Evolutionary conservation across 306 rosid genomes (phyloP), one percentile per base, ranked within the genome.

Genomic region (Acacia acuminata): DNA sequence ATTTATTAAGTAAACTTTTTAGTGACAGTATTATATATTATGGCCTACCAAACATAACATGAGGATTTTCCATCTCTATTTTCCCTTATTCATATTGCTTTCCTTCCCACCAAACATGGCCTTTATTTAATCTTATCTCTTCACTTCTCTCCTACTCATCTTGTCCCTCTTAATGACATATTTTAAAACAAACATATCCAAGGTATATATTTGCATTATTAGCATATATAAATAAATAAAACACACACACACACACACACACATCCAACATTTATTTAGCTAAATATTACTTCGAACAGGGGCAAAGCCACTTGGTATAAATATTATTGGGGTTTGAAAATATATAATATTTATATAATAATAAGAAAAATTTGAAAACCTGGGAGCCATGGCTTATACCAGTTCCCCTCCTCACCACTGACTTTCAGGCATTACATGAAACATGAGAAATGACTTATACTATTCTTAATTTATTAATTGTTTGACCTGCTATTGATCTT

Each of bases 91-190:
- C 65, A 58, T n/a, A 10, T 22, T 22, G 27, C 5, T 58, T 58
- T 58, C 30, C 65, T 3, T 58, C 65, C 65, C 65, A 58, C 65
- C 32, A 58, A 58, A 58, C 65, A 22, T 22, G 65, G 65, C 32
- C 32, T 25, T n/a, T 10, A 20, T 70, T 70, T 27, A 70, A 42
- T 70, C 75, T 70, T 43, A 70, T 40, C 75, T 70, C 75, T 40
- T 44, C 22, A 16, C 44, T 34, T 66, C 19, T 56, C 36, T 32
- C 38, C 45, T 15, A 64, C 43, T 32, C 43, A 7, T 65, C 71
- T 16, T 65, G n/a, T 32, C 71, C 74, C 53, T 43, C 20, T 22
- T 70, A 25, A 70, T 70, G 53, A 42, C 75, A n/a, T 25, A n/a
- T 70, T 70, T n/a, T 47, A 70, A 2, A 34, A 34, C 6, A 32